phyloP scores from a whole-genome alignment of 345 rosid genomes.

The Populus davidiana region DNA sequence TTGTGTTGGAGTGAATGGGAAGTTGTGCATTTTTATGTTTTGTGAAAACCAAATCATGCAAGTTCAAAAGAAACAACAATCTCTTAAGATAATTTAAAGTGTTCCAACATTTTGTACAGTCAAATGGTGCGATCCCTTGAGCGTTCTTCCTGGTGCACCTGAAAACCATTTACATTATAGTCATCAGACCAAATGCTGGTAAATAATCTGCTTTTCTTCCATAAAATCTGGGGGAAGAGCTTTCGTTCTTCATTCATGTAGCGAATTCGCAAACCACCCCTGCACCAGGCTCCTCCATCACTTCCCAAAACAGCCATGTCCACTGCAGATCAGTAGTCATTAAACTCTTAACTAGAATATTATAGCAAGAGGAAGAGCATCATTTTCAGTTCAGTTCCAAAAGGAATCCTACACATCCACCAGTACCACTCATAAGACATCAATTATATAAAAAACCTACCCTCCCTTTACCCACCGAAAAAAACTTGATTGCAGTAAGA shows the following conservation, averaged over 20 bases:
- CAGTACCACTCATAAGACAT: neutral
- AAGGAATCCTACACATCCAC: neutral
- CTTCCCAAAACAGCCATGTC: neutral
- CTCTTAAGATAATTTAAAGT: no score
- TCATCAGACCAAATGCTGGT: conserved; percentile 7
- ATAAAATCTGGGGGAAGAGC: neutral
- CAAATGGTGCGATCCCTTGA: conserved; percentile 82
- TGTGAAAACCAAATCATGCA: no score
- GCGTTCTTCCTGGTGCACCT: conserved; percentile 69
- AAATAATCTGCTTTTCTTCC: neutral
- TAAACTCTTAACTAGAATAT: neutral
- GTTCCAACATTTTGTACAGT: conserved; percentile 60
- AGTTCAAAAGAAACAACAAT: no score
- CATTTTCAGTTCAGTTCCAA: neutral
- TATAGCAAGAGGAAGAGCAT: neutral
- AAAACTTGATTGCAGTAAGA: no score
- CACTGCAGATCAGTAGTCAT: neutral
- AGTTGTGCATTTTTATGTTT: no score
- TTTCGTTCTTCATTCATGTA: neutral
- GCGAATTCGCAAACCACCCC: neutral
- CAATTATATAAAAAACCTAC: neutral
- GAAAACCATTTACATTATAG: conserved; percentile 12
- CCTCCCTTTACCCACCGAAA: no score
- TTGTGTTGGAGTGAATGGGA: no score
- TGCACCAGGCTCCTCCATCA: neutral